Conservation (phyloP, 257 asterid species). For the Leptodermis oblonga region DNA sequence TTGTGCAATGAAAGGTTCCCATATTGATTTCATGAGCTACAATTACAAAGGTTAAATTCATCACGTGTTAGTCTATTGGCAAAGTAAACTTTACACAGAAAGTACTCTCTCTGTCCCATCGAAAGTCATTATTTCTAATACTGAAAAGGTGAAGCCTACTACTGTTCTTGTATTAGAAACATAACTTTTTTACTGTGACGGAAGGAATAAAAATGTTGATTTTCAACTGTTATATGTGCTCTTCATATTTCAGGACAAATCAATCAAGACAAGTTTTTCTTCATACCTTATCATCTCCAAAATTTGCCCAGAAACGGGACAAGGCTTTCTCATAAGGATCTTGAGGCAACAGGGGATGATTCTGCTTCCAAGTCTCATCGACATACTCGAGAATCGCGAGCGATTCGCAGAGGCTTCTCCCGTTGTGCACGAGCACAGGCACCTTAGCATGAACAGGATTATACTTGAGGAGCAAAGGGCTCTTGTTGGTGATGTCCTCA, state of each 20-base stretch:
- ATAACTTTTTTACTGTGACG: too few species aligned
- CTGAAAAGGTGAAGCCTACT: too few species aligned
- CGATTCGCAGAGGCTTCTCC: conserved; percentile 62
- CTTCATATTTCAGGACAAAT: neutral
- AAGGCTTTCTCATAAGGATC: conserved; percentile 59
- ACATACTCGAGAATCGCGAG: conserved; percentile 69
- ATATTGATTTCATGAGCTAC: conserved; percentile 44
- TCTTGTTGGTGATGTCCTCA: conserved; percentile 57
- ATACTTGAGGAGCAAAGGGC: conserved; percentile 44
- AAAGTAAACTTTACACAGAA: neutral
- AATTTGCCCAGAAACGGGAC: conserved; percentile 73
- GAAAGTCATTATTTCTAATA: too few species aligned
- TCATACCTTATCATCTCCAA: conserved; percentile 62
- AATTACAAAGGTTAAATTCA: neutral
- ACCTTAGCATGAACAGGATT: conserved; percentile 58
- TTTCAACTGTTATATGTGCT: neutral
- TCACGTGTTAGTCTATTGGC: neutral
- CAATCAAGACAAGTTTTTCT: neutral
- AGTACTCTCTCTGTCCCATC: too few species aligned
- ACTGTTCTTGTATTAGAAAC: too few species aligned
- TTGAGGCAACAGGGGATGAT: conserved; percentile 54
- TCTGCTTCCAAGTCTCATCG: conserved; percentile 61
- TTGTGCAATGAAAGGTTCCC: conserved; percentile 31
- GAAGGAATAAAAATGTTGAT: neutral
- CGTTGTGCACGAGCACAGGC: conserved; percentile 72